These are phyloP conservation scores for Cupressus sempervirens DNA, from an alignment of 75 land plant species.

Conservation along the genomic window DNA sequence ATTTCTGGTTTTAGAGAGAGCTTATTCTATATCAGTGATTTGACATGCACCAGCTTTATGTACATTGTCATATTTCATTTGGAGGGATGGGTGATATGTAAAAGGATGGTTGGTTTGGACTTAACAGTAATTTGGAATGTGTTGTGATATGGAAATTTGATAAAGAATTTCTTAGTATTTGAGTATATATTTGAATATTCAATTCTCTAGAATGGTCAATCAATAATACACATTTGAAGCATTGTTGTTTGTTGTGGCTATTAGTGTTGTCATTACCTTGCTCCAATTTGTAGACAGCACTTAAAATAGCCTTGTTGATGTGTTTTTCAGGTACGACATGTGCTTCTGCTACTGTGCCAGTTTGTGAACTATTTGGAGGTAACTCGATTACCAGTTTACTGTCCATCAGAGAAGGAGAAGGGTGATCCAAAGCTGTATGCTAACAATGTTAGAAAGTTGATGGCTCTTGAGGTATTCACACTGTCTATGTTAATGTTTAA, in stretches of 20 bases:
- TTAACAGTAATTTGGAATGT: neutral
- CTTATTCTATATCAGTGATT: neutral
- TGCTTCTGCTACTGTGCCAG: constrained; percentile 86
- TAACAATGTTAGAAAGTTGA: constrained; percentile 76
- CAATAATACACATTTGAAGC: neutral
- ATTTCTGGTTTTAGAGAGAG: neutral
- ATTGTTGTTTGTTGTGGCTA: neutral
- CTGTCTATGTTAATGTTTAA: neutral
- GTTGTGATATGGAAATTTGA: neutral
- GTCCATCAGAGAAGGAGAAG: constrained; percentile 79
- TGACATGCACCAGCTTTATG: neutral
- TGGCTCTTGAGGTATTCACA: constrained; percentile 84
- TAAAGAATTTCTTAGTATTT: neutral
- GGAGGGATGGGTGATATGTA: neutral
- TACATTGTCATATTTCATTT: neutral
- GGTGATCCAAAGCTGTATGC: constrained; percentile 93
- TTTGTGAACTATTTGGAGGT: constrained; percentile 86
- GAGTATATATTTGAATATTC: neutral
- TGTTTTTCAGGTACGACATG: constrained; percentile 79
- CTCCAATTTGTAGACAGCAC: neutral
- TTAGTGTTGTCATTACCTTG: neutral
- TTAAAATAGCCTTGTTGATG: neutral
- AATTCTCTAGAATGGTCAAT: neutral
- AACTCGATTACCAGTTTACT: constrained; percentile 68
- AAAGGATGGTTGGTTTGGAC: neutral